A percentile compares a stretch with the other conserved stretches of the same genome.
Evolutionary conservation across 2,329 filamentous ascomycete species (phyloP).

Genomic region (Tolypocladium ophioglossoides): DNA sequence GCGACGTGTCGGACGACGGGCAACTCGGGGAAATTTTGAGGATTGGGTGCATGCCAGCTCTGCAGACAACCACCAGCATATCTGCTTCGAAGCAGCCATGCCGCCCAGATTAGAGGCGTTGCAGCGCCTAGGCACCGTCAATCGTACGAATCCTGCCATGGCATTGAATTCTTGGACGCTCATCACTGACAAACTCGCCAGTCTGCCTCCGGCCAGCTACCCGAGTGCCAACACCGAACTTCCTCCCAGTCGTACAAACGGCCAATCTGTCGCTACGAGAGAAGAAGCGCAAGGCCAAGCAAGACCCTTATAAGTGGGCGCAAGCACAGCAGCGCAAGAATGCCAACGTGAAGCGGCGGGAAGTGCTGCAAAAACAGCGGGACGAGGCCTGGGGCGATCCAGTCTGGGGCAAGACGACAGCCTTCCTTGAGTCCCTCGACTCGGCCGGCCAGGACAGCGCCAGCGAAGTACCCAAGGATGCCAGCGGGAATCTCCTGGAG

Average conservation of each 20-base stretch:
- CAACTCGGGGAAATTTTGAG: slow-evolving; percentile 23
- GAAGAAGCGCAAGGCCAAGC: slow-evolving; percentile 54
- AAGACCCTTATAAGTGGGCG: slow-evolving; percentile 73
- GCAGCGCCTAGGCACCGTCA: slow-evolving; percentile 48
- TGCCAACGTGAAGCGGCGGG: slow-evolving; percentile 67
- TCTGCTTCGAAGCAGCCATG: slow-evolving; percentile 36
- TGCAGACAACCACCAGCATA: neutral
- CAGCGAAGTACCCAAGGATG: slow-evolving; percentile 26
- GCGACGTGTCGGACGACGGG: neutral
- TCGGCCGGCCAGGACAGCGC: slow-evolving; percentile 40
- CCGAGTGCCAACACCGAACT: slow-evolving; percentile 34
- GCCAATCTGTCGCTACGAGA: slow-evolving; percentile 53
- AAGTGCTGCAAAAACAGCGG: slow-evolving; percentile 55
- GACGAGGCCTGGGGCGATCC: slow-evolving; percentile 62
- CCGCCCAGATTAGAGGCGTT: slow-evolving; percentile 54
- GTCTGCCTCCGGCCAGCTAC: slow-evolving; percentile 50
- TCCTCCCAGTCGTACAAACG: slow-evolving; percentile 51
- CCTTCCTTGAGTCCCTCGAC: slow-evolving; percentile 77
- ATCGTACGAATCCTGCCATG: slow-evolving; percentile 36
- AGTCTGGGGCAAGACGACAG: slow-evolving; percentile 65
- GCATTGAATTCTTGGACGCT: neutral
- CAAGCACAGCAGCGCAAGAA: slow-evolving; percentile 77
- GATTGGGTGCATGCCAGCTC: neutral
- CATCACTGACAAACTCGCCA: slow-evolving; percentile 20
- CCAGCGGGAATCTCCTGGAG: slow-evolving; percentile 28